A percentile compares a stretch with the other conserved stretches of the same genome.
Evolutionary conservation across 164 flowering plant genomes (phyloP).

Genomic region (Dillenia turbinata): DNA sequence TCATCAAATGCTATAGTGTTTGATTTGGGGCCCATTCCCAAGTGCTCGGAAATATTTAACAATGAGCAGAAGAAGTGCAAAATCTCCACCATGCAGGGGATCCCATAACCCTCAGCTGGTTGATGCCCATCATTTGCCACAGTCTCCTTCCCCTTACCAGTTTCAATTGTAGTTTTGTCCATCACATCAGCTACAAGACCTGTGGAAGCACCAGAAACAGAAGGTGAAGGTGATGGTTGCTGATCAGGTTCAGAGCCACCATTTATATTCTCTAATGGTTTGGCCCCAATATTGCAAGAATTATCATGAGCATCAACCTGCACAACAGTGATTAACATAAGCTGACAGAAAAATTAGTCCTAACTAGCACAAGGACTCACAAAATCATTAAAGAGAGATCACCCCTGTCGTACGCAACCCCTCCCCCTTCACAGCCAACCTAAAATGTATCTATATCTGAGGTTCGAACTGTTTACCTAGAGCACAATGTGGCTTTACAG

Average conservation of each 20-base stretch:
- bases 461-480: no score
- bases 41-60: slow-evolving; percentile 28
- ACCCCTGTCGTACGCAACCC: no score
- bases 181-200: slow-evolving; percentile 10
- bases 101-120: slow-evolving; percentile 31
- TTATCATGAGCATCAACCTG: slow-evolving; percentile 24
- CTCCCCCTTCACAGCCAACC: no score
- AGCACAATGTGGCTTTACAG: no score
- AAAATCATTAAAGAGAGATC: no score
- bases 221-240: slow-evolving; percentile 11
- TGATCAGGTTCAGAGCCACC: slow-evolving; percentile 15
- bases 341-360: no score
- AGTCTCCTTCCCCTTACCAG: slow-evolving; percentile 11
- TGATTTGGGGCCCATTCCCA: slow-evolving; percentile 25
- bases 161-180: slow-evolving; percentile 16
- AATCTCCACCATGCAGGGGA: slow-evolving; percentile 46
- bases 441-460: no score
- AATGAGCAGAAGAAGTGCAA: slow-evolving; percentile 35
- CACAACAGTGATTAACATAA: slow-evolving; percentile 4
- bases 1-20: slow-evolving; percentile 35
- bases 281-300: slow-evolving; percentile 14
- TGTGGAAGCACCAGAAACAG: slow-evolving; percentile 13
- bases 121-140: slow-evolving; percentile 18
- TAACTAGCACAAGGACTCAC: no score
- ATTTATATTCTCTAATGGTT: slow-evolving; percentile 21